phyloP scores from a whole-genome alignment of 768 basidiomycete genomes.

The Gautieria morchelliformis region DNA sequence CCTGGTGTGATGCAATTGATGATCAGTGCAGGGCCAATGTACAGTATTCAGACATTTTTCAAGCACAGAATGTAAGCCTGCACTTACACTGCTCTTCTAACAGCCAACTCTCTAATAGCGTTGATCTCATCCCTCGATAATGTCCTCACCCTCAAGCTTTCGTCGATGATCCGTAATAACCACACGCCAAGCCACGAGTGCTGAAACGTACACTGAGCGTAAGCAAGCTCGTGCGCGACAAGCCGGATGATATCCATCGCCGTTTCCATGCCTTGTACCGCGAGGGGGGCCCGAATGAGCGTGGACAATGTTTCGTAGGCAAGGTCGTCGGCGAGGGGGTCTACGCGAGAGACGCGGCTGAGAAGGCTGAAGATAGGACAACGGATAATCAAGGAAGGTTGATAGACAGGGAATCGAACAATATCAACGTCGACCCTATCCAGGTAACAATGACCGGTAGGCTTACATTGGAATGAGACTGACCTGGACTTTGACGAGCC shows the following conservation, averaged over 20 bases:
- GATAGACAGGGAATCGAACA: no score
- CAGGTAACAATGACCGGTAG: background rate
- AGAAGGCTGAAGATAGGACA: background rate
- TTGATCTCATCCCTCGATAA: background rate
- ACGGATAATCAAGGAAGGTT: no score
- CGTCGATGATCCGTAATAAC: background rate
- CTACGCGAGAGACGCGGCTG: background rate
- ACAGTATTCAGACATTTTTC: background rate
- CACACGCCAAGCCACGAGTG: constrained; percentile 1
- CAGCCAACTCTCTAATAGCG: background rate
- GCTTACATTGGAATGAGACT: background rate
- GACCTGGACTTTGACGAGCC: background rate
- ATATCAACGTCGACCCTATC: background rate
- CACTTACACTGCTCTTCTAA: background rate
- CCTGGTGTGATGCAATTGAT: background rate
- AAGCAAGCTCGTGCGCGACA: background rate
- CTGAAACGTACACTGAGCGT: background rate
- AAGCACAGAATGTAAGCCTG: no score
- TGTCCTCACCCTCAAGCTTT: background rate
- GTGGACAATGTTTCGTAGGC: background rate
- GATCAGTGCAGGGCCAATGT: background rate
- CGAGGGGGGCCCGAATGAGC: background rate
- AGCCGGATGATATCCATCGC: background rate
- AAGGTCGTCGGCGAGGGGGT: background rate
- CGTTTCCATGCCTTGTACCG: background rate